Evolutionary conservation across 2,329 filamentous ascomycete genomes (phyloP).

Genomic region (Penicillium sp.): DNA sequence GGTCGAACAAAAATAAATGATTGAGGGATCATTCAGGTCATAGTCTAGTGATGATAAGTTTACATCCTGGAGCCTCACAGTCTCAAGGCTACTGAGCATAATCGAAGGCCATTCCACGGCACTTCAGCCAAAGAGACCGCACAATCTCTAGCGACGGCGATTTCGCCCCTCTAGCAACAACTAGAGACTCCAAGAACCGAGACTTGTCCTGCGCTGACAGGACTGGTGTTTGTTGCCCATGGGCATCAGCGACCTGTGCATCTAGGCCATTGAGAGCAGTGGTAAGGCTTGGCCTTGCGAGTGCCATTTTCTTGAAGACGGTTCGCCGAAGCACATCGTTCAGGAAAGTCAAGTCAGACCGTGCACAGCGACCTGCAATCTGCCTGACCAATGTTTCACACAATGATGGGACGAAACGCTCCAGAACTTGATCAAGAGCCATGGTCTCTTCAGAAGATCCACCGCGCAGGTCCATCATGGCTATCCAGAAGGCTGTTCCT

Average conservation of each 20-base stretch:
- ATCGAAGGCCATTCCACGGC: conserved; percentile 43
- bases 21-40: not conserved
- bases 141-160: conserved; percentile 41
- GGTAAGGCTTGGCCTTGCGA: conserved; percentile 39
- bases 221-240: conserved; percentile 17
- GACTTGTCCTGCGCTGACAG: conserved; percentile 39
- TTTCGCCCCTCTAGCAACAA: conserved; percentile 39
- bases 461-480: conserved; percentile 36
- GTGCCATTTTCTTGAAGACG: conserved; percentile 43
- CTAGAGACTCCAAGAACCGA: conserved; percentile 42
- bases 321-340: conserved; percentile 43
- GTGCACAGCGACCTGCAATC: conserved; percentile 45
- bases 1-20: too few species aligned
- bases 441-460: conserved; percentile 20
- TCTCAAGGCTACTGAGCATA: conserved; percentile 29
- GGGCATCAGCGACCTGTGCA: conserved; percentile 20
- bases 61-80: not conserved
- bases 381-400: conserved; percentile 43
- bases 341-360: conserved; percentile 46
- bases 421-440: conserved; percentile 31
- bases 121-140: conserved; percentile 46
- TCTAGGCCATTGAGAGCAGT: conserved; percentile 36
- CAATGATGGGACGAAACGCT: conserved; percentile 38
- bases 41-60: not conserved
- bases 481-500: conserved; percentile 46